Evolutionary conservation across 495 filamentous ascomycete genomes (phyloP).

Genomic region (Peziza echinospora): DNA sequence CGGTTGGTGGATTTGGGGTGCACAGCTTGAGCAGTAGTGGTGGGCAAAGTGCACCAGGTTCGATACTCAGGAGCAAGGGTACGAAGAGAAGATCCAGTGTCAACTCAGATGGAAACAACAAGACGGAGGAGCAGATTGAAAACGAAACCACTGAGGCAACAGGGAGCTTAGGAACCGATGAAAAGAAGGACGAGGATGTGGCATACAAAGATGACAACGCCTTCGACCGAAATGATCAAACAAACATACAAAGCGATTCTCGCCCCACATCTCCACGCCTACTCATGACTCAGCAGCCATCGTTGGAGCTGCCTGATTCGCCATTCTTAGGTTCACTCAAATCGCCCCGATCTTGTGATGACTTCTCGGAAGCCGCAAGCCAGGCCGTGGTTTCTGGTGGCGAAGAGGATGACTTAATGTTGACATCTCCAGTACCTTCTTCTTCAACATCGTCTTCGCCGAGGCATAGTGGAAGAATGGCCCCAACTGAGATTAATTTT

Average conservation of each 20-base stretch:
- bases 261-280: not conserved
- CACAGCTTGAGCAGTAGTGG: constrained; percentile 8
- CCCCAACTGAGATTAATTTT: not conserved
- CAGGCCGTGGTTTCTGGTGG: not conserved
- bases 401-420: not conserved
- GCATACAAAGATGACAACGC: not conserved
- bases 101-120: too few species aligned
- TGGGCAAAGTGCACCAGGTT: too few species aligned
- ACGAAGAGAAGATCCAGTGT: too few species aligned
- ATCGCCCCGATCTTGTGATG: not conserved
- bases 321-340: not conserved
- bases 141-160: too few species aligned
- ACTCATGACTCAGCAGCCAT: not conserved
- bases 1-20: constrained; percentile 9
- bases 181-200: too few species aligned
- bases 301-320: too few species aligned
- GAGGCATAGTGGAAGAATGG: not conserved
- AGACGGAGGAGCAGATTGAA: too few species aligned
- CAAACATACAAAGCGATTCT: not conserved
- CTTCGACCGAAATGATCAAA: not conserved
- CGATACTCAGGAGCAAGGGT: too few species aligned
- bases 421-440: not conserved
- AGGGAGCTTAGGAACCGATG: too few species aligned
- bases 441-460: not conserved
- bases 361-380: not conserved